Conservation (phyloP, 108 stramenopile genomes). For the Pinguiococcus pyrenoidosus region DNA sequence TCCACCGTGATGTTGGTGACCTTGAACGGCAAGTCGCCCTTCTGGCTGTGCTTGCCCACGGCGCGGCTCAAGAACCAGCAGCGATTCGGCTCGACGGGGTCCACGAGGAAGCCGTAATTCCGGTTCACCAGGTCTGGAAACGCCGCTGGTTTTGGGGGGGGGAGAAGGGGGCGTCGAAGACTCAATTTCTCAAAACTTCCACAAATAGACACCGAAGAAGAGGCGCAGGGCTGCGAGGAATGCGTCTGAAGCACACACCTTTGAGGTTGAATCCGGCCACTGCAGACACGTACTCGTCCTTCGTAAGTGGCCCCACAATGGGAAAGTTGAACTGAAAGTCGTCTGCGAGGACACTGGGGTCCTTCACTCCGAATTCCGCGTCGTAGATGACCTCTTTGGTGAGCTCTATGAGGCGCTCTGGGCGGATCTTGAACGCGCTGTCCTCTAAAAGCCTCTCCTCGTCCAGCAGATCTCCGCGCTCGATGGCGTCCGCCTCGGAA, state of each 20-base stretch:
- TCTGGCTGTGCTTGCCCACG: constrained; percentile 38
- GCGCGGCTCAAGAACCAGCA: constrained; percentile 51
- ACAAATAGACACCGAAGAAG: no score
- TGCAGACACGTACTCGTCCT: constrained; percentile 44
- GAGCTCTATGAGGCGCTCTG: constrained; percentile 34
- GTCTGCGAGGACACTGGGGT: constrained; percentile 48
- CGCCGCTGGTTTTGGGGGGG: no score
- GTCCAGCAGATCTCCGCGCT: no score
- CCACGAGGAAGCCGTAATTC: constrained; percentile 49
- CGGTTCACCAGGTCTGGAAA: no score
- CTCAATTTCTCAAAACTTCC: no score
- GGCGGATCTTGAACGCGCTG: constrained; percentile 36
- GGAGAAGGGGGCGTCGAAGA: constrained; percentile 41
- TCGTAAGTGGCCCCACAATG: constrained; percentile 51
- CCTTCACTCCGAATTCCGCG: constrained; percentile 35
- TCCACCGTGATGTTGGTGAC: no score
- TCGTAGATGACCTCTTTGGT: constrained; percentile 37
- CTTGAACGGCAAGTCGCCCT: no score
- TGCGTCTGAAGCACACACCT: constrained; percentile 48
- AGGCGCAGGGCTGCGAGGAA: no score
- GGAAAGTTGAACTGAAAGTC: constrained; percentile 57
- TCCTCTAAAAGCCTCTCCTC: not conserved
- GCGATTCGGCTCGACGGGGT: constrained; percentile 53
- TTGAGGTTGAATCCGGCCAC: constrained; percentile 38
- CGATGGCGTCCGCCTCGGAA: no score